Percentiles rank a stretch among this genome's conserved stretches.
These are phyloP conservation scores for Saturnispora quitensis DNA, from an alignment of 805 yeast genomes.

Conservation along the genomic window DNA sequence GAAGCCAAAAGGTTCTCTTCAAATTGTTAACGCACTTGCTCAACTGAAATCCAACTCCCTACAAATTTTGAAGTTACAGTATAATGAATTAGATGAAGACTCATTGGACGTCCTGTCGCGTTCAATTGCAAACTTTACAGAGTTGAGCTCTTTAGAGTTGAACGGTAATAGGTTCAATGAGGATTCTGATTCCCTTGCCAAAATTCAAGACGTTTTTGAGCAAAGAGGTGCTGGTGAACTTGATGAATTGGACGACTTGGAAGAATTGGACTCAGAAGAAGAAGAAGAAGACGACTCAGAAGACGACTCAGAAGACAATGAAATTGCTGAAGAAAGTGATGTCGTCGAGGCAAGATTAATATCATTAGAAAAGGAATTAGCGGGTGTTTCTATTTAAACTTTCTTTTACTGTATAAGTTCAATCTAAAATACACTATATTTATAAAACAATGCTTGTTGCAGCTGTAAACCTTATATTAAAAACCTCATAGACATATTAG, in stretches of 20 bases:
- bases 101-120: conserved; percentile 52
- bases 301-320: conserved; percentile 34
- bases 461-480: neutral
- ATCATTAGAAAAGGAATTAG: conserved; percentile 45
- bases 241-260: conserved; percentile 92
- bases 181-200: conserved; percentile 63
- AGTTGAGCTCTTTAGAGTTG: conserved; percentile 61
- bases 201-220: conserved; percentile 53
- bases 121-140: conserved; percentile 48
- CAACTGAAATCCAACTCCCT: conserved; percentile 27
- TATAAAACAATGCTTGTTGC: neutral
- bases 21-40: conserved; percentile 22
- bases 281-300: conserved; percentile 53
- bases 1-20: conserved; percentile 67
- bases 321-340: conserved; percentile 38
- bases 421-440: neutral
- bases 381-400: conserved; percentile 2
- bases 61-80: conserved; percentile 64
- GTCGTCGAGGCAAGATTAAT: conserved; percentile 27
- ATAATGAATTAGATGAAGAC: conserved; percentile 69
- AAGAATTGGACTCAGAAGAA: conserved; percentile 65
- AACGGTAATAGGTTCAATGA: conserved; percentile 93
- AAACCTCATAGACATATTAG: neutral
- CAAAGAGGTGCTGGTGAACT: conserved; percentile 72
- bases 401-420: neutral